Evolutionary conservation across 495 filamentous ascomycete genomes (phyloP).

Genomic region (Penicillium roqueforti): DNA sequence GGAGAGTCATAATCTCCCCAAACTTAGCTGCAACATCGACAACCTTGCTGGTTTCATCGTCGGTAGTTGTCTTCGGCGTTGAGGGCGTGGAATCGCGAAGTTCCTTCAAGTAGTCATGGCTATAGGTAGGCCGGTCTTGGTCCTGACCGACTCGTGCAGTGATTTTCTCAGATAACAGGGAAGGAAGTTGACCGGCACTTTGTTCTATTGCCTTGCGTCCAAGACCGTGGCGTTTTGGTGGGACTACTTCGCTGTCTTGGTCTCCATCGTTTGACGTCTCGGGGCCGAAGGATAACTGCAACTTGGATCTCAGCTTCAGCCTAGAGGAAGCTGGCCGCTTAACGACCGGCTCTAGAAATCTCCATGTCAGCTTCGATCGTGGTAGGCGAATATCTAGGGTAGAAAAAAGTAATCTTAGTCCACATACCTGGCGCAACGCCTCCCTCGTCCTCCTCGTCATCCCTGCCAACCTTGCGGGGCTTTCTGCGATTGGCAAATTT

Average conservation of each 20-base stretch:
- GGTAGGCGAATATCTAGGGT: neutral
- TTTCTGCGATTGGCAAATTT: slow-evolving; percentile 66
- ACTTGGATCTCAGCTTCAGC: slow-evolving; percentile 59
- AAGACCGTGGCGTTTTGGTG: slow-evolving; percentile 66
- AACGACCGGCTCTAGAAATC: slow-evolving; percentile 32
- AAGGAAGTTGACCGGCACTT: slow-evolving; percentile 57
- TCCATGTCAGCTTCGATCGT: slow-evolving; percentile 12
- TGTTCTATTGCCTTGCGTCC: slow-evolving; percentile 68
- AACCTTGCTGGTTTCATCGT: slow-evolving; percentile 51
- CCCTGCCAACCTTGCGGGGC: slow-evolving; percentile 66
- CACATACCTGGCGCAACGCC: slow-evolving; percentile 33
- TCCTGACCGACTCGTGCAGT: slow-evolving; percentile 55
- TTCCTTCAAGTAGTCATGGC: slow-evolving; percentile 78
- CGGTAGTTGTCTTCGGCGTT: slow-evolving; percentile 58
- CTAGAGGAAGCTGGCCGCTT: slow-evolving; percentile 46
- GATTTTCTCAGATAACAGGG: slow-evolving; percentile 40
- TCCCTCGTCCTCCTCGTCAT: slow-evolving; percentile 57
- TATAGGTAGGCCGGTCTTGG: slow-evolving; percentile 79
- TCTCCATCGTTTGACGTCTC: slow-evolving; percentile 52
- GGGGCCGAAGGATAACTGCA: slow-evolving; percentile 71
- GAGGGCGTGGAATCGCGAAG: slow-evolving; percentile 77
- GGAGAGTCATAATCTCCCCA: slow-evolving; percentile 44
- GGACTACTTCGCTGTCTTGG: slow-evolving; percentile 54
- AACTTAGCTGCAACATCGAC: slow-evolving; percentile 69
- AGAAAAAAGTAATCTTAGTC: neutral